Base-by-base conservation (phyloP, 2,329 filamentous ascomycete species). In the Cladophialophora immunda region DNA sequence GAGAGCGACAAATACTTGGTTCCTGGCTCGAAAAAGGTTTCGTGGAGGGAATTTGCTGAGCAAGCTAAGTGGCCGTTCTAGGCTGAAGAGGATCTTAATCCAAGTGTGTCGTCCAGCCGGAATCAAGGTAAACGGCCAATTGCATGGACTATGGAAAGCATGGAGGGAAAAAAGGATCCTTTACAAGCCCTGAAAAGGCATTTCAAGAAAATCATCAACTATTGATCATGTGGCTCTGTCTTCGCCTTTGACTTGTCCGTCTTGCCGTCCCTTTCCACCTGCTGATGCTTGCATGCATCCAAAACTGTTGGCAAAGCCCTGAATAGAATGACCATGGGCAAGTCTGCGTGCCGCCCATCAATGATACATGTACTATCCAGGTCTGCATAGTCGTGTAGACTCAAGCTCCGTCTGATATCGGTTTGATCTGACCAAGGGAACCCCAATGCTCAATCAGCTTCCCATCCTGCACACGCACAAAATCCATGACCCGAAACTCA, bases 1-100 rank as follows among this genome's bases (percentile, higher is more conserved):
- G 67, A 68, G 57, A 69, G 66, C 45, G 69, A 71, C 47, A 55
- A 55, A n/a, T 71, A 59, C 60, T 59, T 71, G 52, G 22, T 67
- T 4, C 22, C 30, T 11, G 69, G 65, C n/a, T 54, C 64, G 17
- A 61, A 67, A 36, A 71, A 69, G 57, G 62, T n/a, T 41, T 64
- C 67, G 0, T 69, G 58, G 58, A 66, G 66, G 64, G 53, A 59
- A 4, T 71, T 69, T 54, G 65, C 65, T n/a, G 58, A 68, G 50
- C 50, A 53, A n/a, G 47, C 50, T 15, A 27, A 67, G 17, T 71
- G 69, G 69, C 50, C 53, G 9, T 62, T 62, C 29, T 62, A 13
- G 27, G 6, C 36, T 4, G 7, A 19, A 4, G 22, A 32, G 15
- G 13, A n/a, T n/a, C 32, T n/a, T 27, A 58, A 25, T 67, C 32